Base-by-base conservation (phyloP, 129 eudicot genomes). In the Centaurea solstitialis region DNA sequence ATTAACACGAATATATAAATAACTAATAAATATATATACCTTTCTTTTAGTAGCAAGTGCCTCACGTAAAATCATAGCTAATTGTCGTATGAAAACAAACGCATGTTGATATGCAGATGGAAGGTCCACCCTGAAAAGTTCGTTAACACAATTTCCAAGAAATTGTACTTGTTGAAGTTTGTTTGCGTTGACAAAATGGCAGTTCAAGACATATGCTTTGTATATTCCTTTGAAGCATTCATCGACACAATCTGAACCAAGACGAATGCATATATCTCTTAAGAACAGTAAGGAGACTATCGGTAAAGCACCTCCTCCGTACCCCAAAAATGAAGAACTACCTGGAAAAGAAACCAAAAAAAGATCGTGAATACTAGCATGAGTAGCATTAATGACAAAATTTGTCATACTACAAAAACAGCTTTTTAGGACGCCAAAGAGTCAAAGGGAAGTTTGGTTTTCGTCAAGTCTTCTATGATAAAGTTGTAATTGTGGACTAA, bases 301-400 rank as follows among this genome's bases (percentile, higher is more conserved):
- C 9, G 99, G 92, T 73, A 93, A 87, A 50, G 94, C 92, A 65
- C 97, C 98, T 47, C 95, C 93, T 1, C 99, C 98, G 0, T 96
- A 61, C 99, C 97, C 99, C 99, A 96, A 87, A 89, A 96, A 87
- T 96, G 99, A 76, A 96, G 92, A 79, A 82, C 93, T 62, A 91
- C 97, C 99, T 95, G 93, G 20, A 74, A 89, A 80, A 45, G 21
- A 37, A 9, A 82, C 45, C 35, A 20, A 28, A 23, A 9, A 20
- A 37, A 9, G 6, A 2, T 30, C 12, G 53, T 45, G 12, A 26
- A 5, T 6, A 43, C 12, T 8, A 72, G 35, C 22, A 26, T 26
- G 30, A 26, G 30, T 26, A 26, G 30, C 2, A 20, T 47, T 47
- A 47, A 47, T 17, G 4, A 47, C 18, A 50, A 21, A 50, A 50